Evolutionary conservation across 768 basidiomycete genomes (phyloP).

Genomic region (Hericium erinaceus): DNA sequence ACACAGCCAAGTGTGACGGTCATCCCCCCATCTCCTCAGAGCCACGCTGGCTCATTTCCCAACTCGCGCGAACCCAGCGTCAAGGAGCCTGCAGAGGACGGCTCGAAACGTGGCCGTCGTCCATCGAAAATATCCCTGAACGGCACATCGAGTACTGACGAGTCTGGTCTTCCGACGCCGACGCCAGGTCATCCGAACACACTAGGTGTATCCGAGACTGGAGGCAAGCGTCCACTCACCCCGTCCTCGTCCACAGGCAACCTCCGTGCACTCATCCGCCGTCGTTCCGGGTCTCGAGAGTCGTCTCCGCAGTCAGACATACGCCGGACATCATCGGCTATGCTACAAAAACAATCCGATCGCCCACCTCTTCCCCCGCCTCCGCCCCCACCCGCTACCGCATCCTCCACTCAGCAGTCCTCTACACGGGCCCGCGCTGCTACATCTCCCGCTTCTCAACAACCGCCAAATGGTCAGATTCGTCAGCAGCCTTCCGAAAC

Average conservation of each 20-base stretch:
- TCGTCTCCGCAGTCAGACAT: not conserved
- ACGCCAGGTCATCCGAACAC: conserved; percentile 2
- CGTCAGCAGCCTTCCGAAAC: not conserved
- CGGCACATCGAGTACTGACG: conserved; percentile 3
- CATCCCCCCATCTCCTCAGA: conserved; percentile 25
- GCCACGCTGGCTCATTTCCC: conserved; percentile 13
- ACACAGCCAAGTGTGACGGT: conserved; percentile 21
- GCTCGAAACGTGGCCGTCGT: conserved; percentile 4
- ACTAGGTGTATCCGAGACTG: not conserved
- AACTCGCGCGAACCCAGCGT: conserved; percentile 6
- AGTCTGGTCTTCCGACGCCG: conserved; percentile 9
- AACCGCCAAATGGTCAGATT: not conserved
- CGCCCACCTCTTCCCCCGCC: not conserved
- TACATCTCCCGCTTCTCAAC: not conserved
- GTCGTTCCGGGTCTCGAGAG: not conserved
- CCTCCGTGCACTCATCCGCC: conserved; percentile 11
- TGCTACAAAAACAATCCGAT: not conserved
- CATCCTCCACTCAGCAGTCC: not conserved
- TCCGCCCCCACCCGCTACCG: not conserved
- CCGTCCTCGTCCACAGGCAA: conserved; percentile 10
- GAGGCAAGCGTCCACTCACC: conserved; percentile 1
- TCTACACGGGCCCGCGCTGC: not conserved
- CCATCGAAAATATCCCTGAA: not conserved
- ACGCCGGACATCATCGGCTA: not conserved
- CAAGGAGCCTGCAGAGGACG: conserved; percentile 8